Evolutionary conservation across 306 rosid genomes (phyloP), one percentile per base, ranked within the genome.

Genomic region (Cyclanthera cordifolia): DNA sequence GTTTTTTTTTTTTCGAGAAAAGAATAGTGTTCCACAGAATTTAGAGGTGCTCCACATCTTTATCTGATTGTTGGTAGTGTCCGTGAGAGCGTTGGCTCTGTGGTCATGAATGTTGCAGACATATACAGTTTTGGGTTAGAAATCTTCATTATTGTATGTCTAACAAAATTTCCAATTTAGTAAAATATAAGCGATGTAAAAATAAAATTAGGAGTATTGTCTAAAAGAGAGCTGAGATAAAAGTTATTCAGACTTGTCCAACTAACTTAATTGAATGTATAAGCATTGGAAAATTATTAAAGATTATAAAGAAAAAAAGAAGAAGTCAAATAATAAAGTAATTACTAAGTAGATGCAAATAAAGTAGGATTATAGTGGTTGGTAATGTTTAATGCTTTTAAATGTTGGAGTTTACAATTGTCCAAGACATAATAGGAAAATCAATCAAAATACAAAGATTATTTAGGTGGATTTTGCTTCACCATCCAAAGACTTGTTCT

Each of bases 401-500:
- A 61, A 61, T 37, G 39, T 37, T 61, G 32, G 21, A 57, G 45
- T 57, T 43, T 28, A 57, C 37, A 7, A 57, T 60, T 34, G 67
- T 8, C 67, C 46, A 39, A 39, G 28, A 19, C 45, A 61, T 39
- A 61, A 61, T 37, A 61, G 69, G 19, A 39, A 39, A 63, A 41
- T 41, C 19, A 63, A 41, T 63, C 69, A 51, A 63, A 63, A 63
- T 63, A 25, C 69, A 63, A 41, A 63, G 69, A 63, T 39, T 63
- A 63, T 63, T 39, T 41, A 52, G 25, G 39, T 32, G 69, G 41
- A 39, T 52, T 63, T 63, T 63, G 51, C 69, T 63, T 61, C 67
- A n/a, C 0, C 67, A 30, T 59, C 46, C 4, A 59, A 27, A 27
- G 3, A 34, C 8, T 16, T 59, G 0, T 41, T 5, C 15, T 41